Evolutionary conservation across 768 basidiomycete species (phyloP), one percentile per base, ranked within the genome.

Genomic region (Lactarius sanguifluus): DNA sequence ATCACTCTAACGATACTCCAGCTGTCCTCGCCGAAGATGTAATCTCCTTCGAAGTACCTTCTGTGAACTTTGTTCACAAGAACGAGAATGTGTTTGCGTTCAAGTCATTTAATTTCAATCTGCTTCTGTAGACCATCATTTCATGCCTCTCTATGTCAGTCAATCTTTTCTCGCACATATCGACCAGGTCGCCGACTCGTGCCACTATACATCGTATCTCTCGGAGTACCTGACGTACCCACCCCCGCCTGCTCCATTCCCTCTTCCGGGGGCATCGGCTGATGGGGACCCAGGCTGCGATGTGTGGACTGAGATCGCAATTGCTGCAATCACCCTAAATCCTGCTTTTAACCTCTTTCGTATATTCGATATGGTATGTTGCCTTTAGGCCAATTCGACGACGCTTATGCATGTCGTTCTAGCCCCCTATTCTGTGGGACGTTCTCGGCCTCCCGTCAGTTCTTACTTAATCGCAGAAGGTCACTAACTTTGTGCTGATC

Each of bases 381-480:
- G 18, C 38, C 18, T 34, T 23, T 32, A 23, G 20, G 2, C 18
- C 16, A 15, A 1, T 38, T 34, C 23, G 7, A 18, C 18, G 57
- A 56, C 28, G 1, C 57, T 65, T 16, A 30, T 57, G 32, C 30
- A 18, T 12, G 25, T 30, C 9, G 15, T 45, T 23, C 36, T 20
- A 70, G 68, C 67, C 55, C 13, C 70, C 70, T 8, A 4, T 71
- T 18, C 52, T 64, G 5, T 71, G 64, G 68, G 70, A 71, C 45
- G 64, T 69, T 41, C 62, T 71, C 8, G 70, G 70, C 34, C 61
- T 66, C 52, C 70, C 70, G 70, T 71, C 38, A 57, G 65, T 58
- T 12, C 50, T 56, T 16, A 7, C 20, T 7, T 28, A 2, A 10
- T 15, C 7, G 18, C 15, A 34, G 32, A 12, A 16, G 1, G 13